Evolutionary conservation across 2,329 filamentous ascomycete genomes (phyloP), one percentile per base, ranked within the genome.

Genomic region (Simplicillium sp.): DNA sequence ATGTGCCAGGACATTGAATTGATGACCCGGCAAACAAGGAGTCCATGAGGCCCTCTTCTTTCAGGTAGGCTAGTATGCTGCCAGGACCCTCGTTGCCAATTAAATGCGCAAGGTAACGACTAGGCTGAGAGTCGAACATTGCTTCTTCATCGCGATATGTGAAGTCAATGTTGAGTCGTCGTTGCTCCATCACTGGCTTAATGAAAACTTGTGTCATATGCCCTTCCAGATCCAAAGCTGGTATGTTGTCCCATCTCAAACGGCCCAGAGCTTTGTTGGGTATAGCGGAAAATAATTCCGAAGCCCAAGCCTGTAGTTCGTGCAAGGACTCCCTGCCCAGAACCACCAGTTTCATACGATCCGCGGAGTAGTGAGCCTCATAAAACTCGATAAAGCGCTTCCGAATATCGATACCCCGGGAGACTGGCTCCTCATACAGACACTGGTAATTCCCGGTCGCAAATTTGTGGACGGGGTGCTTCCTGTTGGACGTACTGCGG

Each of bases 361-460:
- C 96, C 44, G 89, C 86, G 1, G 89, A 95, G 62, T 96, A 96
- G 56, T 94, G 82, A 54, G 81, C 83, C 46, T 80, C 77, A 58
- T 96, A 87, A 54, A 96, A 96, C 48, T 87, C 82, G 50, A 96
- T 94, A 57, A 96, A 96, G 60, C 89, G 88, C 50, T 87, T 81
- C 37, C 89, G 77, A 18, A 96, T 85, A 58, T 92, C 85, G 51
- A 96, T 75, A 3, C 87, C 87, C 37, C 79, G 70, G 35, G 80
- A 76, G 56, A 92, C 80, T 2, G 89, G 89, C 5, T 82, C 73
- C 40, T 86, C 87, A 62, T 92, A 89, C 45, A 96, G 70, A 1
- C 87, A 86, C 56, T 92, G 80, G 45, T 89, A 75, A 55, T 89
- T 95, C 41, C 89, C 89, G 0, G 89, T 96, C 0, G 86, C 89